Evolutionary conservation across 176 grass and related monocot genomes (phyloP).

Genomic region (Cocos nucifera): DNA sequence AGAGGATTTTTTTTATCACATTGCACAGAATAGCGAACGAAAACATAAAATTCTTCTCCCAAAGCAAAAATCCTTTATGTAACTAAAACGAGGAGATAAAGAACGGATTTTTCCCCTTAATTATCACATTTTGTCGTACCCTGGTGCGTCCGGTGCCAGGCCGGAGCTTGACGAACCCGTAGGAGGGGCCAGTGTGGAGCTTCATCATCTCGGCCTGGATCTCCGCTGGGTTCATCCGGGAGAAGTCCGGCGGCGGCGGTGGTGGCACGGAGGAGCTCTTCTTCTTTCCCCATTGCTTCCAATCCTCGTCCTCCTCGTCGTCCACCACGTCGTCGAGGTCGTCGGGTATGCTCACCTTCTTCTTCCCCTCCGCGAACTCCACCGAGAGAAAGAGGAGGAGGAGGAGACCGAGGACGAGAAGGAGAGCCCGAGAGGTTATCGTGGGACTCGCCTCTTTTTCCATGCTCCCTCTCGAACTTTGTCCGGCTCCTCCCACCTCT

Average conservation of each 20-base stretch:
- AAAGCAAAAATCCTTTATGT: no score
- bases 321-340: conserved; percentile 78
- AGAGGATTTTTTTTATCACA: no score
- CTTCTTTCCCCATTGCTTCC: conserved; percentile 48
- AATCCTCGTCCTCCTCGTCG: conserved; percentile 81
- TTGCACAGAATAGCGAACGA: no score
- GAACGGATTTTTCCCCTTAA: no score
- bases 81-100: no score
- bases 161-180: conserved; percentile 89
- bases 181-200: conserved; percentile 46
- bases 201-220: conserved; percentile 71
- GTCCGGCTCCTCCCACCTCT: no score
- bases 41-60: no score
- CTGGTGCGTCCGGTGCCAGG: conserved; percentile 37
- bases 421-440: no score
- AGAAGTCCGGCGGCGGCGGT: conserved; percentile 47
- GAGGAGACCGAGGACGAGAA: no score
- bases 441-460: no score
- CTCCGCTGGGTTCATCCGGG: conserved; percentile 53
- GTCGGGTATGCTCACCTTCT: conserved; percentile 51
- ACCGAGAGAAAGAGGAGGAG: no score
- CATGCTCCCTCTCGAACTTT: no score
- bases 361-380: conserved; percentile 5
- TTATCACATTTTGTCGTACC: conserved; percentile 15
- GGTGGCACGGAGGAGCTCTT: background rate